A percentile compares a stretch with the other conserved stretches of the same genome.
Conservation (phyloP, 352 stramenopile genomes). For the Pythium myriotylum region DNA sequence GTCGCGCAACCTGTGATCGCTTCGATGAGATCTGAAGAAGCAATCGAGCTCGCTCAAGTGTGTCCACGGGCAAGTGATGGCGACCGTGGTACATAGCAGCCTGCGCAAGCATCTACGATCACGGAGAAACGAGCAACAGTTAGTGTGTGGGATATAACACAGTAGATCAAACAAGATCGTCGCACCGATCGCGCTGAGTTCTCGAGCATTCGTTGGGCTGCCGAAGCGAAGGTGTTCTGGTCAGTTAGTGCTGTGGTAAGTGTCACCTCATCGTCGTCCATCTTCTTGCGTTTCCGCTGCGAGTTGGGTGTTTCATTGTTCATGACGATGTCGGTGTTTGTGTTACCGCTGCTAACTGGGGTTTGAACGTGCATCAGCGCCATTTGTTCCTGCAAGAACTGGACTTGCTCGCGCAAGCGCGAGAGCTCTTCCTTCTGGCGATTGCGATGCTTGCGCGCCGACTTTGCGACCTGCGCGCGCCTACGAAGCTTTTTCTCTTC, state of each 20-base stretch:
- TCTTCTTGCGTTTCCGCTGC: slow-evolving; percentile 77
- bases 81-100: slow-evolving; percentile 67
- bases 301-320: slow-evolving; percentile 63
- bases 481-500: slow-evolving; percentile 84
- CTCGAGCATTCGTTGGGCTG: slow-evolving; percentile 24
- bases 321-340: slow-evolving; percentile 21
- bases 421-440: slow-evolving; percentile 80
- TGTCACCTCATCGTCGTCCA: slow-evolving; percentile 36
- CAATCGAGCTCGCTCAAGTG: slow-evolving; percentile 51
- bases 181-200: slow-evolving; percentile 23
- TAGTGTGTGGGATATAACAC: background rate
- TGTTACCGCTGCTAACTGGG: slow-evolving; percentile 36
- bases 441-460: slow-evolving; percentile 80
- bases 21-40: slow-evolving; percentile 59
- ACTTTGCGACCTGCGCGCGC: slow-evolving; percentile 82
- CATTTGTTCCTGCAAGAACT: slow-evolving; percentile 82
- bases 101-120: slow-evolving; percentile 30
- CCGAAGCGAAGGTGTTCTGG: slow-evolving; percentile 26
- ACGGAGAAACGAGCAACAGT: slow-evolving; percentile 1
- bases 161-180: background rate
- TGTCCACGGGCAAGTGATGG: slow-evolving; percentile 62
- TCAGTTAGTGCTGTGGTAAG: slow-evolving; percentile 35
- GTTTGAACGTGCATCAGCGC: slow-evolving; percentile 46
- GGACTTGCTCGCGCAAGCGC: slow-evolving; percentile 69
- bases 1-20: slow-evolving; percentile 50